phyloP scores from a whole-genome alignment of 768 basidiomycete genomes.

The Trametes maxima region DNA sequence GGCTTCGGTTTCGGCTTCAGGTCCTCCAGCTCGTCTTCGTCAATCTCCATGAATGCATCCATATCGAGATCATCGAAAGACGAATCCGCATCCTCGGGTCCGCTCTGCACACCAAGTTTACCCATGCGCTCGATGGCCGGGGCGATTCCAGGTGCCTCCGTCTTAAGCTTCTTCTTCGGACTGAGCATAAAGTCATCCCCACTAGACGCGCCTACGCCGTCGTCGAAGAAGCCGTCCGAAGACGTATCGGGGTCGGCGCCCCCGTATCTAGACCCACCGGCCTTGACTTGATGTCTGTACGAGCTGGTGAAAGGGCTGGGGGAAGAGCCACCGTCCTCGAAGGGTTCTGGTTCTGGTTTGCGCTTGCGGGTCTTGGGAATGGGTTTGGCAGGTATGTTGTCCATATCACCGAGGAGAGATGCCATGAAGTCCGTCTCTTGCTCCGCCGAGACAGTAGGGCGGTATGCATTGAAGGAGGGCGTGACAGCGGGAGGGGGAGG shows the following conservation, averaged over 20 bases:
- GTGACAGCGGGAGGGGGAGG: slow-evolving; percentile 53
- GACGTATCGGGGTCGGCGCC: slow-evolving; percentile 29
- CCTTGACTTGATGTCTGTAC: neutral
- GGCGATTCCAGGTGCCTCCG: slow-evolving; percentile 43
- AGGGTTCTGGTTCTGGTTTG: slow-evolving; percentile 54
- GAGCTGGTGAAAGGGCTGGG: slow-evolving; percentile 23
- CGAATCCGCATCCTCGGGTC: slow-evolving; percentile 40
- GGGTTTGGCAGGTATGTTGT: slow-evolving; percentile 46
- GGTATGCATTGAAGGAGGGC: slow-evolving; percentile 78
- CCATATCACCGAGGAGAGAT: slow-evolving; percentile 73
- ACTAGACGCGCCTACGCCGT: slow-evolving; percentile 44
- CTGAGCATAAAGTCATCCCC: slow-evolving; percentile 62
- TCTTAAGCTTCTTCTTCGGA: slow-evolving; percentile 69
- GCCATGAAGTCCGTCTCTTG: slow-evolving; percentile 93
- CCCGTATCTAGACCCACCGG: slow-evolving; percentile 17
- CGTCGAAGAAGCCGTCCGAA: slow-evolving; percentile 35
- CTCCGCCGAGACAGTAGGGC: slow-evolving; percentile 70
- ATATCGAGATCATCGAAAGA: slow-evolving; percentile 58
- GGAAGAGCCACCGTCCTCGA: slow-evolving; percentile 29
- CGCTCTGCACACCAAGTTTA: slow-evolving; percentile 52
- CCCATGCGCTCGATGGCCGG: slow-evolving; percentile 63
- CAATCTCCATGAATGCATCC: slow-evolving; percentile 58
- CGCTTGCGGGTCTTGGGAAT: slow-evolving; percentile 58
- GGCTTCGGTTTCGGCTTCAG: slow-evolving; percentile 32
- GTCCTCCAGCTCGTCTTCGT: slow-evolving; percentile 50